A percentile compares a stretch with the other conserved stretches of the same genome.
Conservation (phyloP, 2,329 filamentous ascomycete species). For the Geoglossum cookeanum region DNA sequence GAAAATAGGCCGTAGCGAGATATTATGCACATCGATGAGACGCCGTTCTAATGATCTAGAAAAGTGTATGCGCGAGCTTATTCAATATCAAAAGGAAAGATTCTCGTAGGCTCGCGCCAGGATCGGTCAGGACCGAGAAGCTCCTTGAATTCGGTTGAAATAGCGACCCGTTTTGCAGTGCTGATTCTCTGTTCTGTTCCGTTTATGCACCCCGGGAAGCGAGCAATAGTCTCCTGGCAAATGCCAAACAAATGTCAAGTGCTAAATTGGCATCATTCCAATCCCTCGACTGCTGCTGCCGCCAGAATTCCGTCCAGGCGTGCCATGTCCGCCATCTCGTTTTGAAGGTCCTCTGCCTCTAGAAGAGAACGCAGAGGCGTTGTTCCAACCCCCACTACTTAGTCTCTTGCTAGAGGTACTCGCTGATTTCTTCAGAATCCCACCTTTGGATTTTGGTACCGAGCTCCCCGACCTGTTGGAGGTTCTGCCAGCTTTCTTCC, state of each 20-base stretch:
- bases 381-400: constrained; percentile 4
- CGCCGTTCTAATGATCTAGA: background rate
- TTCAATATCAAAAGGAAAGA: background rate
- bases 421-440: background rate
- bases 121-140: background rate
- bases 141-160: background rate
- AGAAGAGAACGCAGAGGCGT: background rate
- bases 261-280: constrained; percentile 9
- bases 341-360: background rate
- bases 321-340: background rate
- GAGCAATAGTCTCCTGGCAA: background rate
- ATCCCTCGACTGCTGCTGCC: background rate
- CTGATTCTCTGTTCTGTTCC: background rate
- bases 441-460: background rate
- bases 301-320: background rate
- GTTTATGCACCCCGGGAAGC: background rate
- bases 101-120: background rate
- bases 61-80: background rate
- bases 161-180: background rate
- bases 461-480: background rate
- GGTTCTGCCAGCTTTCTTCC: background rate
- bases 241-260: no score
- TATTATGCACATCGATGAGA: background rate
- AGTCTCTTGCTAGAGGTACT: constrained; percentile 5
- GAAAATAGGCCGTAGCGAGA: no score